Conservation (phyloP, 345 rosid species). For the Atalantia buxifolia region DNA sequence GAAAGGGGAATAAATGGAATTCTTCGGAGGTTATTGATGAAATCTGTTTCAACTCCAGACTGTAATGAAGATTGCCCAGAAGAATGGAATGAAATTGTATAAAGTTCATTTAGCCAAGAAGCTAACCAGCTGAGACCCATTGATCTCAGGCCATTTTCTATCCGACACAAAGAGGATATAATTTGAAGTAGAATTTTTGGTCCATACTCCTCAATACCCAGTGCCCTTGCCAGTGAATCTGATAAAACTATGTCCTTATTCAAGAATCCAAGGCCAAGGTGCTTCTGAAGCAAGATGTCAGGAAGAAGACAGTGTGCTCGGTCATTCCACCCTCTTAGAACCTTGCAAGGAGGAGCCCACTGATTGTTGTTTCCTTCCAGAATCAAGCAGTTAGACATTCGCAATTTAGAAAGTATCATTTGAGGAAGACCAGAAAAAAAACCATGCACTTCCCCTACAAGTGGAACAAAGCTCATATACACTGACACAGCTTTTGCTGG, state of each 20-base stretch:
- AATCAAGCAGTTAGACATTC: constrained; percentile 68
- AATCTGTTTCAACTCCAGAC: constrained; percentile 33
- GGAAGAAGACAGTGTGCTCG: constrained; percentile 55
- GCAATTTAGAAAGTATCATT: constrained; percentile 53
- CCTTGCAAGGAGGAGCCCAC: constrained; percentile 93
- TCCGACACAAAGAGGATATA: constrained; percentile 49
- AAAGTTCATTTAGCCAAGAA: constrained; percentile 62
- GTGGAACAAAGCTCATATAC: constrained; percentile 88
- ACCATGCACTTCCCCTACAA: constrained; percentile 89
- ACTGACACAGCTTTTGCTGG: constrained; percentile 82
- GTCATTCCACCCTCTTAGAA: constrained; percentile 81
- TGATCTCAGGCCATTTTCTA: constrained; percentile 48
- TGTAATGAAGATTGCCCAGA: constrained; percentile 36
- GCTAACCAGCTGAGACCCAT: constrained; percentile 78
- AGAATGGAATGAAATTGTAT: constrained; percentile 41
- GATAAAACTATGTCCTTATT: constrained; percentile 65
- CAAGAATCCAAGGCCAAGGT: constrained; percentile 82
- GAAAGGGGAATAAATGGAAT: constrained; percentile 83
- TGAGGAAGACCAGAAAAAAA: constrained; percentile 82
- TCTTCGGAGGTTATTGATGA: constrained; percentile 43
- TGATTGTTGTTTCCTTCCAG: constrained; percentile 66
- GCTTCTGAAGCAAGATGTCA: constrained; percentile 59
- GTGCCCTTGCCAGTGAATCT: constrained; percentile 75
- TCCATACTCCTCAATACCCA: constrained; percentile 77
- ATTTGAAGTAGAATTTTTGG: constrained; percentile 67